A percentile compares a stretch with the other conserved stretches of the same genome.
Conservation (phyloP, 176 grass and related monocot species). For the Cymbopogon citratus region DNA sequence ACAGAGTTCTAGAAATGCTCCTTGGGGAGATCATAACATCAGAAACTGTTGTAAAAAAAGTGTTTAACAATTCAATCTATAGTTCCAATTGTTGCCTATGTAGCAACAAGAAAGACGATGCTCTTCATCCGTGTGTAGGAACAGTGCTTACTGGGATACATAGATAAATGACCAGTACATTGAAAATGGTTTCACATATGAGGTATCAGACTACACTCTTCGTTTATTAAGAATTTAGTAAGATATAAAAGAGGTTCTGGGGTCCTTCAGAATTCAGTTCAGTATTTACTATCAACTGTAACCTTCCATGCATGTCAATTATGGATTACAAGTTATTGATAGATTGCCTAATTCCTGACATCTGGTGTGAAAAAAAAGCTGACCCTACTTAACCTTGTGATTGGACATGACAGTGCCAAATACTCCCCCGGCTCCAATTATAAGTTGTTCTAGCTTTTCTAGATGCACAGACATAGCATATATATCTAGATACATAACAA, state of each 20-base stretch:
- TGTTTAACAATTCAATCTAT: conserved; percentile 29
- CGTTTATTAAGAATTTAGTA: conserved; percentile 1
- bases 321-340: not conserved
- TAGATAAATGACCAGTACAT: not conserved
- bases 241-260: not conserved
- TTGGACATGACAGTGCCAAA: not conserved
- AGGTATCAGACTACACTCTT: not conserved
- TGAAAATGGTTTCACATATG: conserved; percentile 2
- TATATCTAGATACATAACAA: not conserved
- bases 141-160: not conserved
- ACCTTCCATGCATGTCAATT: not conserved
- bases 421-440: not conserved
- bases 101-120: not conserved
- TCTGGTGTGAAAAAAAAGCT: not conserved
- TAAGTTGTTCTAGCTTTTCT: not conserved
- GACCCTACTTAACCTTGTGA: not conserved
- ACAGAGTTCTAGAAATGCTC: conserved; percentile 25
- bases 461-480: not conserved
- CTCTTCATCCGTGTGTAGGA: conserved; percentile 10
- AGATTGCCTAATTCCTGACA: not conserved
- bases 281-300: conserved; percentile 2
- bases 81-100: conserved; percentile 20
- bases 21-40: conserved; percentile 19
- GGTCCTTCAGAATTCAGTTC: not conserved
- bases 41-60: not conserved